These are phyloP conservation scores for Paraconiothyrium sp. DNA, from an alignment of 2,329 filamentous ascomycete species.

Conservation along the genomic window DNA sequence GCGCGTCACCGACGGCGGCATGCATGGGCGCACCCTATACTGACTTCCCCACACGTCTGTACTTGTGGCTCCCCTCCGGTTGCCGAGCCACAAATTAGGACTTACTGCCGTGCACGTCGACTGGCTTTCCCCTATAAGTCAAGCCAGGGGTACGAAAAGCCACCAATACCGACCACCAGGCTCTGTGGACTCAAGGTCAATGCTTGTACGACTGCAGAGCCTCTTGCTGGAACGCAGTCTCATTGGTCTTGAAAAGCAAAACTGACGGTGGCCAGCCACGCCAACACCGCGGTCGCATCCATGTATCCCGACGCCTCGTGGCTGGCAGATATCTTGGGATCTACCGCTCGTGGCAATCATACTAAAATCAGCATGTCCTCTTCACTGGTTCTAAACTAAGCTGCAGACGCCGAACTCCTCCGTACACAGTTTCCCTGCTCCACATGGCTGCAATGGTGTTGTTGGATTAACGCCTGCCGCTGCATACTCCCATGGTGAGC, in stretches of 20 bases:
- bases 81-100: not conserved
- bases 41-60: constrained; percentile 21
- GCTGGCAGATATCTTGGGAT: constrained; percentile 23
- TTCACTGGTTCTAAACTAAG: constrained; percentile 8
- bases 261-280: constrained; percentile 25
- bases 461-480: constrained; percentile 32
- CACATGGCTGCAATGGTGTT: constrained; percentile 19
- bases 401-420: constrained; percentile 37
- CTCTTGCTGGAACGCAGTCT: constrained; percentile 31
- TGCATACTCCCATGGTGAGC: constrained; percentile 21
- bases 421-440: constrained; percentile 21
- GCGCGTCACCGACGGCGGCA: not conserved
- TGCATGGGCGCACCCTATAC: not conserved
- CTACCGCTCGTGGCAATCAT: constrained; percentile 13
- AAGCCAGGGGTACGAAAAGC: constrained; percentile 18
- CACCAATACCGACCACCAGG: constrained; percentile 36
- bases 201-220: constrained; percentile 31
- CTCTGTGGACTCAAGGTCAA: constrained; percentile 24
- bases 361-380: not conserved
- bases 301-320: constrained; percentile 28
- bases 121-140: constrained; percentile 7
- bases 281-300: constrained; percentile 14
- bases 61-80: constrained; percentile 4
- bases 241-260: constrained; percentile 39
- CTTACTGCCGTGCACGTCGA: not conserved